Percentiles rank a stretch among this genome's conserved stretches.
Evolutionary conservation across 2,329 filamentous ascomycete species (phyloP).

Genomic region (Stagonosporopsis chrysanthemi): DNA sequence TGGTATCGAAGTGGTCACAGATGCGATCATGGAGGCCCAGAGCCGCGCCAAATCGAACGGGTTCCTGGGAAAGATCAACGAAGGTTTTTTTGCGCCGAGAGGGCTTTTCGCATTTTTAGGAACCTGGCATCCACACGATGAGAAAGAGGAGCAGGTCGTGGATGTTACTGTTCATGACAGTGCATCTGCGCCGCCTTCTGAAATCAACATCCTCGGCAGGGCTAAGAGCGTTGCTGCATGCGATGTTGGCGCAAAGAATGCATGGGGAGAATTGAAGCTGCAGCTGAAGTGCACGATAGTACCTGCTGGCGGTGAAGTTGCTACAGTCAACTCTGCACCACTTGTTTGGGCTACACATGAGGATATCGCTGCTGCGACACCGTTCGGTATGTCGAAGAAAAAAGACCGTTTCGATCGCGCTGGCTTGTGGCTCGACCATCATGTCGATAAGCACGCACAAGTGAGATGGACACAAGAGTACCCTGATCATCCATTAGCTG

Average conservation of each 20-base stretch:
- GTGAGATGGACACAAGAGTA: slow-evolving; percentile 53
- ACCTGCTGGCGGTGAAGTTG: slow-evolving; percentile 5
- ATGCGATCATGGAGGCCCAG: slow-evolving; percentile 34
- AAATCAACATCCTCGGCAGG: not conserved
- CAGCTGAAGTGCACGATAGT: slow-evolving; percentile 10
- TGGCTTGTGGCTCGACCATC: slow-evolving; percentile 48
- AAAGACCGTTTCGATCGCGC: not conserved
- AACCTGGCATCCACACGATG: slow-evolving; percentile 57
- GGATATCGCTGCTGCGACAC: slow-evolving; percentile 41
- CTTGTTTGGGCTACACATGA: slow-evolving; percentile 40
- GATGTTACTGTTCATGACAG: not conserved
- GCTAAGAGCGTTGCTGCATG: not conserved
- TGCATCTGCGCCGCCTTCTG: not conserved
- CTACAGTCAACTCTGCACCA: slow-evolving; percentile 49
- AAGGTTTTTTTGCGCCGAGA: slow-evolving; percentile 63
- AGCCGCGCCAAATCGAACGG: slow-evolving; percentile 54
- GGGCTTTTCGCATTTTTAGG: slow-evolving; percentile 64
- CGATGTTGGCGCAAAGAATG: not conserved
- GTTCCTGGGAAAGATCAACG: slow-evolving; percentile 64
- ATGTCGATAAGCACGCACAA: slow-evolving; percentile 59
- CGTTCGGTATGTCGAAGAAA: not conserved
- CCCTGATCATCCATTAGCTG: slow-evolving; percentile 50
- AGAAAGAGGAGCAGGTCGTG: not conserved
- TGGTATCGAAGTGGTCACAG: slow-evolving; percentile 50
- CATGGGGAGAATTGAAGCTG: not conserved